Base-by-base conservation (phyloP, 176 grass and related monocot genomes). In the Pontederia crassipes region DNA sequence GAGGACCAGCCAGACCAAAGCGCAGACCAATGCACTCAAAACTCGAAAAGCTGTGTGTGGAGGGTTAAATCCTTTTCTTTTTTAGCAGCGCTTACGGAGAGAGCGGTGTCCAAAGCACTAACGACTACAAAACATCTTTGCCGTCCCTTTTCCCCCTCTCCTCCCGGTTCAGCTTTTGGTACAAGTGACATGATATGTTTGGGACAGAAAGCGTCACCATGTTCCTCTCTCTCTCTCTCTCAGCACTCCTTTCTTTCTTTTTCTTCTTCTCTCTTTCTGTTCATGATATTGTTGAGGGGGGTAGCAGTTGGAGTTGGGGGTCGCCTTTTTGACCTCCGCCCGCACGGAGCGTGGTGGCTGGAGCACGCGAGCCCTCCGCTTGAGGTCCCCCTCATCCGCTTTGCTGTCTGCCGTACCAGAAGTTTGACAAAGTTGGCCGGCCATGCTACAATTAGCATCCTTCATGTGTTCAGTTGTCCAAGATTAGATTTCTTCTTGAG, bases 81-180 rank as follows among this genome's bases (percentile, higher is more conserved):
- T 40, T 40, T 40, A 54, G 51, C 10, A 54, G 49, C 5, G 46
- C 13, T 65, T 11, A 14, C 5, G 29, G 14, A 4, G n/a, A 69
- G 55, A 56, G 29, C 10, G 11, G 29, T 15, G 35, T 69, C 53
- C 66, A 57, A 46, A 57, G 52, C 52, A 46, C 66, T 69, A 69
- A 9, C n/a, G 9, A 47, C 52, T 53, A 46, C 66, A 69, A 57
- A 57, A 57, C 32, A 29, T 57, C 66, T 69, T 69, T 69, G 52
- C 66, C 46, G 14, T 28, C 16, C 20, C 53, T 53, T 40, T 40
- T 40, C 32, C 32, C 32, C 32, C 32, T 4, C 32, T 7, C 32
- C 32, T 40, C 6, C 32, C 32, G 32, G 32, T 2, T 13, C 35
- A 65, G 66, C 66, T 52, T 66, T 57, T 20, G 50, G 66, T 57